Evolutionary conservation across 148 eudicot genomes (phyloP), one percentile per base, ranked within the genome.

Genomic region (Talinum fruticosum): DNA sequence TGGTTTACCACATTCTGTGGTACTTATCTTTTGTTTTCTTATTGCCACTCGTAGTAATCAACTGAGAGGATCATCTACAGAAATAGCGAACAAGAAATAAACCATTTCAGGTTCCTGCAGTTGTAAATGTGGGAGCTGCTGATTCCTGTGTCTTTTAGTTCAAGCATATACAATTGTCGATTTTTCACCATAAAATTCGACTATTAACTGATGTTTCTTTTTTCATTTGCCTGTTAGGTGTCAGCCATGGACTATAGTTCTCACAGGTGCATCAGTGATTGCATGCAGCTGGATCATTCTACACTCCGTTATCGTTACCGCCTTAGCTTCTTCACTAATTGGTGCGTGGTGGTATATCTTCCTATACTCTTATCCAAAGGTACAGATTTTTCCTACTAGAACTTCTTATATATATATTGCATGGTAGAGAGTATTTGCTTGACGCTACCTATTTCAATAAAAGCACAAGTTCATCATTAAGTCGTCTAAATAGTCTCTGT

Each of bases 341-440:
- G 70, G 79, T 70, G 90, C 90, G 62, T 96, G 99, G 99, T 96
- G 99, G 99, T 96, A 93, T 86, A 87, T 89, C 84, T 96, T 96
- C 83, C 88, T 96, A 24, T 96, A 93, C 79, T 84, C 88, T 53
- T 96, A 96, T 80, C 99, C 99, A 64, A 93, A 96, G 99, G 99
- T 93, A 85, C 34, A 79, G 30, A 18, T 35, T 75, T 77, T 35
- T 30, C 69, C 38, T 26, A 28, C 71, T 38, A 6, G 36, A 35
- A 26, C 30, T 6, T 1, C 12, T 41, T 1, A 44, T 12, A n/a
- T 54, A 15, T 3, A 8, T 75, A 1, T 34, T 47, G 64, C 13
- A 16, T 18, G 45, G 24, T 21, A 21, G 2, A 8, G 14, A n/a
- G 49, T 10, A n/a, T 13, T 49, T 36, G 72, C 62, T 7, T 16